Evolutionary conservation across 495 filamentous ascomycete species (phyloP).

Genomic region (Neurospora hispaniola): DNA sequence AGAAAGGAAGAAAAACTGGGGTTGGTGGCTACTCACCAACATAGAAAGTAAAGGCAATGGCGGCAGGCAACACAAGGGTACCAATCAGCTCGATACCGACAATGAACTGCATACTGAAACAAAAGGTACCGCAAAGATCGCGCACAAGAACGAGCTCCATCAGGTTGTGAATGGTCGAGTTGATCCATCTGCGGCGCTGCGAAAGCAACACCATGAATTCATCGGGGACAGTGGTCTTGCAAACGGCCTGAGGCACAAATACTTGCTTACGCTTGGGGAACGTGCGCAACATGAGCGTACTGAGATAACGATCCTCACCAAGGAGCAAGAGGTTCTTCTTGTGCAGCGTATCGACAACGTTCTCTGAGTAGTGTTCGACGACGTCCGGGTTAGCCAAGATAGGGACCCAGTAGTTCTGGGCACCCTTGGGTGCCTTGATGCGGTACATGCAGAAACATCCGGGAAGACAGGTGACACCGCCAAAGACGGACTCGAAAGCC

Average conservation of each 20-base stretch:
- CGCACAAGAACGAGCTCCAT: conserved; percentile 95
- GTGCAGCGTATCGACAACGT: conserved; percentile 97
- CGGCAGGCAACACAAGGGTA: conserved; percentile 87
- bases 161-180: conserved; percentile 96
- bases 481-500: conserved; percentile 96
- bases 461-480: conserved; percentile 97
- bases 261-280: conserved; percentile 99
- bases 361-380: conserved; percentile 98
- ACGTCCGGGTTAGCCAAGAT: conserved; percentile 98
- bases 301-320: conserved; percentile 94
- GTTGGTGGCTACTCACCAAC: conserved; percentile 51
- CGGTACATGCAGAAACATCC: conserved; percentile 99
- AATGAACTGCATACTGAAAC: conserved; percentile 99
- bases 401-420: conserved; percentile 98
- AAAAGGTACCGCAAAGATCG: conserved; percentile 97
- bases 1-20: neutral
- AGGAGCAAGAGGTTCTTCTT: conserved; percentile 95
- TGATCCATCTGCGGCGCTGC: conserved; percentile 96
- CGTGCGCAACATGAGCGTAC: conserved; percentile 94
- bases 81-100: conserved; percentile 94
- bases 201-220: conserved; percentile 86
- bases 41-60: conserved; percentile 95
- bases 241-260: conserved; percentile 96
- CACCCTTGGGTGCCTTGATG: conserved; percentile 97
- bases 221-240: conserved; percentile 95